These are phyloP conservation scores for Stagonosporopsis tanaceti DNA, from an alignment of 2,329 filamentous ascomycete genomes.

Conservation along the genomic window DNA sequence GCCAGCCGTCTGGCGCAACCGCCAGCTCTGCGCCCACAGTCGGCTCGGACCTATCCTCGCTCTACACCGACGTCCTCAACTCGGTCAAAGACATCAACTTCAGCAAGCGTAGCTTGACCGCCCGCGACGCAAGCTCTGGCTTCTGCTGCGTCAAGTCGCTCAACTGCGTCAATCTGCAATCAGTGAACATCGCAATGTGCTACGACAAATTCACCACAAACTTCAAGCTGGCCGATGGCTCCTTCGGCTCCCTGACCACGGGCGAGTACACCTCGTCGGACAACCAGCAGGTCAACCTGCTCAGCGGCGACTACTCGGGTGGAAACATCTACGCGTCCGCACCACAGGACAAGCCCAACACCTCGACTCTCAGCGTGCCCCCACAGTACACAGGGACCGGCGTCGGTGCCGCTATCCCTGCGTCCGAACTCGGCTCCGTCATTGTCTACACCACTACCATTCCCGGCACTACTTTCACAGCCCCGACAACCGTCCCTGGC, in stretches of 20 bases:
- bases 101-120: constrained; percentile 30
- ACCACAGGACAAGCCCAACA: constrained; percentile 53
- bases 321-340: constrained; percentile 57
- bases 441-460: constrained; percentile 48
- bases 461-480: constrained; percentile 36
- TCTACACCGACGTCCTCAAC: constrained; percentile 47
- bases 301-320: constrained; percentile 55
- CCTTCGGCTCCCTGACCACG: constrained; percentile 56
- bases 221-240: constrained; percentile 57
- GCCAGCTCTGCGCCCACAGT: constrained; percentile 40
- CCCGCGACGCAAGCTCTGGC: constrained; percentile 28
- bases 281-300: constrained; percentile 53
- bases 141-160: constrained; percentile 50
- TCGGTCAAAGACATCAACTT: constrained; percentile 48
- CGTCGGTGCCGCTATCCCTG: constrained; percentile 57
- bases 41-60: constrained; percentile 43
- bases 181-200: constrained; percentile 57
- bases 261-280: constrained; percentile 53
- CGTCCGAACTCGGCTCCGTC: constrained; percentile 52
- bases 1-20: constrained; percentile 48
- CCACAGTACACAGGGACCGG: constrained; percentile 57
- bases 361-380: constrained; percentile 54
- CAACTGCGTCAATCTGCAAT: constrained; percentile 53
- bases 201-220: constrained; percentile 63
- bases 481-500: constrained; percentile 31